A percentile compares a stretch with the other conserved stretches of the same genome.
phyloP scores from a whole-genome alignment of 73 alveolate genomes.

The Paramecium biaurelia region DNA sequence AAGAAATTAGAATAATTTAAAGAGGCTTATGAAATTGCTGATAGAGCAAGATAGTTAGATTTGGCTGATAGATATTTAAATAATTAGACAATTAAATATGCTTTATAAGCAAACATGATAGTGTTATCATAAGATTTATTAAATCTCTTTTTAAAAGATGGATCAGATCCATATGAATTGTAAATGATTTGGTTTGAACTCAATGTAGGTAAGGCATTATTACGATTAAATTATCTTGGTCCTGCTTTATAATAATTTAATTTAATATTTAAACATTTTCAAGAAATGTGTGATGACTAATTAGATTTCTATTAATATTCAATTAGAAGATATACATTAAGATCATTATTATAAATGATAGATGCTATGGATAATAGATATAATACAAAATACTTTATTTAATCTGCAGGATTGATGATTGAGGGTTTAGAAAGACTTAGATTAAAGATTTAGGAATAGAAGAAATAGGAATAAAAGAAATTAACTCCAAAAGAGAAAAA shows the following conservation, averaged over 20 bases:
- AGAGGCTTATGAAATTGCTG: conserved; percentile 78
- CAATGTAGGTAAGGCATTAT: conserved; percentile 78
- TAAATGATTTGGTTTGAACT: conserved; percentile 93
- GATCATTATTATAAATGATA: conserved; percentile 66
- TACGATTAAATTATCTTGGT: conserved; percentile 73
- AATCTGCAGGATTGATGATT: conserved; percentile 57
- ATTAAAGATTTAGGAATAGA: background rate
- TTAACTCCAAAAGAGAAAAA: conserved; percentile 49
- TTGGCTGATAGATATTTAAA: conserved; percentile 94
- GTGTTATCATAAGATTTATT: conserved; percentile 81
- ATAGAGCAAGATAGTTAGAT: conserved; percentile 86
- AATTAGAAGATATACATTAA: conserved; percentile 81
- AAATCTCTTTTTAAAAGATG: conserved; percentile 84
- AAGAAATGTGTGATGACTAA: conserved; percentile 87
- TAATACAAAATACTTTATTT: conserved; percentile 58
- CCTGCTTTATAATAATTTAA: conserved; percentile 83
- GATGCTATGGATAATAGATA: conserved; percentile 67
- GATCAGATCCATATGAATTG: conserved; percentile 84
- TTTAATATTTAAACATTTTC: conserved; percentile 79
- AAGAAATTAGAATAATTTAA: conserved; percentile 72
- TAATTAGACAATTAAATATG: conserved; percentile 85
- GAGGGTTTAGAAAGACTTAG: background rate
- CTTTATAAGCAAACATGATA: conserved; percentile 71
- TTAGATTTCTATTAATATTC: conserved; percentile 90
- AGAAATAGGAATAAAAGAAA: conserved; percentile 29